Base-by-base conservation (phyloP, 768 basidiomycete species). In the Boletus pseudopeckii region DNA sequence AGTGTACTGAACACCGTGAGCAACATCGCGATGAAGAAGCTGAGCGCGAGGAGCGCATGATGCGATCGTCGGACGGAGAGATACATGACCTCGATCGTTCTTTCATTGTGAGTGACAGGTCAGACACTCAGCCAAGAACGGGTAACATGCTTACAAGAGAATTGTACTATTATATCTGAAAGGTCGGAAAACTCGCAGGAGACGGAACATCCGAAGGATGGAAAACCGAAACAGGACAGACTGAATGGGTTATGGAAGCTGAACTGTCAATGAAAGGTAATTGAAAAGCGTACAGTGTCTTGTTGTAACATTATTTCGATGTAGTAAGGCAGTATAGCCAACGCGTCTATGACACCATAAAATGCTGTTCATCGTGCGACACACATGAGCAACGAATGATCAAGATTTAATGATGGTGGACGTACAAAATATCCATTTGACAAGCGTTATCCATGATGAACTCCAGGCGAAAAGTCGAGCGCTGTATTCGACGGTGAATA, bases 61-160 rank as follows among this genome's bases (percentile, higher is more conserved):
- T 91, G 87, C 0, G 90, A 93, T 55, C 91, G 78, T 46, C 88
- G 80, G 34, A 94, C 86, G 30, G 91, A 86, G 30, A 96, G 79
- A 67, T 88, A 92, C 93, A 96, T 97, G 62, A 92, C 90, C 75
- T 92, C 89, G 45, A 92, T 92, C 0, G 90, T 92, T 43, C 89
- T 90, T 55, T 36, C 22, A 40, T 13, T 8, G 18, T 26, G 24
- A n/a, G 9, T 14, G 5, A 18, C 1, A 18, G 24, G 52, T 67
- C 22, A 56, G 53, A 48, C 18, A 38, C 1, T 30, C 10, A 4
- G 4, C 15, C 7, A 17, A 38, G 45, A 18, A 36, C 26, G 18
- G 8, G 14, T 7, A 18, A 40, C 24, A n/a, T 56, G 77, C 89
- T 52, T 68, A 91, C 84, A 92, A 71, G n/a, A 92, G 77, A 52